Evolutionary conservation across 2,329 filamentous ascomycete species (phyloP), one percentile per base, ranked within the genome.

Genomic region (Alternaria sp.): DNA sequence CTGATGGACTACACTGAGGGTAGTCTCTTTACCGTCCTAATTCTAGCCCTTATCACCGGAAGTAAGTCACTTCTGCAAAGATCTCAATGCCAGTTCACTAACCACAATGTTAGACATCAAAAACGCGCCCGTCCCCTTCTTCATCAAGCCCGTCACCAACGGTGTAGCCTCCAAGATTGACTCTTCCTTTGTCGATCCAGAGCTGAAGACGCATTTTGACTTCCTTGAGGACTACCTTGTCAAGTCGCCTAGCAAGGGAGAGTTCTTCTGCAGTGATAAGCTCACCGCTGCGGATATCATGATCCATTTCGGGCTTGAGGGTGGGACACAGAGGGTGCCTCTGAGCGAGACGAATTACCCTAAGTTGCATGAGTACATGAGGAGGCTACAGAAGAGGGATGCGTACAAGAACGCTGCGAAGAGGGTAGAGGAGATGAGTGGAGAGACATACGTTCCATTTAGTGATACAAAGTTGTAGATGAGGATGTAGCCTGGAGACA

Each of bases 1-100:
- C 46, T 77, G 33, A 86, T 97, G 83, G 90, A 97, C 75, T 97
- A 93, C 77, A 84, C 86, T 5, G 94, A 97, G 79, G 94, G 93
- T 10, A 91, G 86, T 60, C 79, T 97, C 61, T 95, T 96, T 89
- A 85, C 87, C 0, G 80, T 87, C 46, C 75, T 95, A 62, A 78
- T 93, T 1, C 77, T 91, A 61, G 79, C 82, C 13, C 72, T 95
- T 14, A 78, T 96, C 26, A 80, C 90, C 21, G 72, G 49, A 79
- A 80, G 67, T 42, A 56, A 51, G 60, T 54, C 0, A 31, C n/a
- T 21, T 13, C 29, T 7, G 26, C 29, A 2, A 31, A 41, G 10
- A 2, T 23, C 21, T n/a, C 13, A 10, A 23, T 28, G 24, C 6
- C 23, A 21, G 14, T n/a, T 21, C 29, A 36, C 52, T 64, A 50